These are phyloP conservation scores for Piromyces sp. DNA, from an alignment of 192 early-diverging fungal species.

Conservation along the genomic window DNA sequence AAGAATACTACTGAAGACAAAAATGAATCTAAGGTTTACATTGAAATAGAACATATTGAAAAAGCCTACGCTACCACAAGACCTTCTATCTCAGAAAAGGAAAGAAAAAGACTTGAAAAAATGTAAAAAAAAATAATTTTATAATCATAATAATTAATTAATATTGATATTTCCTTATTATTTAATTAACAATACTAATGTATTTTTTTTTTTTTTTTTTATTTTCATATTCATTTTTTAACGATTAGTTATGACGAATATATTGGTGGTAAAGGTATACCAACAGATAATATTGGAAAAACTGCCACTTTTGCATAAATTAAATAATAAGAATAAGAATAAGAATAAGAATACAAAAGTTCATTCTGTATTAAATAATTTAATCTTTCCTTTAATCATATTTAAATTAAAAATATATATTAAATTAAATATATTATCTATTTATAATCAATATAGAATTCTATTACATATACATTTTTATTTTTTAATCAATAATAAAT, in stretches of 20 bases:
- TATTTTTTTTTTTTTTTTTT: too few species aligned
- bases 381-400: too few species aligned
- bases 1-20: not conserved
- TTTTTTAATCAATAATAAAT: too few species aligned
- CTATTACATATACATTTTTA: too few species aligned
- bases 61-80: slow-evolving; percentile 35
- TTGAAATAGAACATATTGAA: slow-evolving; percentile 22
- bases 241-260: not conserved
- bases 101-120: slow-evolving; percentile 24
- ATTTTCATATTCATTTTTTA: too few species aligned
- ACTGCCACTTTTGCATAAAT: not conserved
- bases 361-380: too few species aligned
- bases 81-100: slow-evolving; percentile 41
- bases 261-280: not conserved
- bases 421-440: too few species aligned
- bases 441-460: too few species aligned
- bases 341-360: too few species aligned
- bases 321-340: not conserved
- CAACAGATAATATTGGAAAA: not conserved
- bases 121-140: slow-evolving; percentile 27
- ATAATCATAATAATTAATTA: not conserved
- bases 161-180: too few species aligned
- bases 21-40: not conserved
- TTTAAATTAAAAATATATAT: too few species aligned
- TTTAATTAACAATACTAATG: too few species aligned